A percentile compares a stretch with the other conserved stretches of the same genome.
Evolutionary conservation across 2,329 filamentous ascomycete species (phyloP).

Genomic region (Venturiaceae sp.): DNA sequence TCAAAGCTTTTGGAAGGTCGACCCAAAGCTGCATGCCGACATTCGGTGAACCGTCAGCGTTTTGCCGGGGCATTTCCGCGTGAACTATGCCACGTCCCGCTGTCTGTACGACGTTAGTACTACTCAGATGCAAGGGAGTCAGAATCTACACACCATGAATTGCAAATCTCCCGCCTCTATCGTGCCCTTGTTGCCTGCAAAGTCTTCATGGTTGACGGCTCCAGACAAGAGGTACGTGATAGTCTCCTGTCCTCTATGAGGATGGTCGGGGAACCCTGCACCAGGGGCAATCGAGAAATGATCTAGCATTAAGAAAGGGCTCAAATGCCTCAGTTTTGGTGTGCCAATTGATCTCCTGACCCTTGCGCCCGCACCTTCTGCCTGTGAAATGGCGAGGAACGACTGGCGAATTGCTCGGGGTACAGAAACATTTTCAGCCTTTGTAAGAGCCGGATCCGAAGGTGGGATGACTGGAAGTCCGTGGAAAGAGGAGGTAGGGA

Average conservation of each 20-base stretch:
- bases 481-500: slow-evolving; percentile 25
- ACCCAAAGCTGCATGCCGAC: slow-evolving; percentile 94
- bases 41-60: slow-evolving; percentile 65
- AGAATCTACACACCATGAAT: slow-evolving; percentile 57
- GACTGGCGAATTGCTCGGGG: slow-evolving; percentile 71
- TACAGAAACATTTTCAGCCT: slow-evolving; percentile 50
- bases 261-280: slow-evolving; percentile 85
- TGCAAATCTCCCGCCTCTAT: slow-evolving; percentile 84
- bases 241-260: slow-evolving; percentile 66
- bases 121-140: neutral
- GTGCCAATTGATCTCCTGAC: slow-evolving; percentile 86
- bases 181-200: slow-evolving; percentile 74
- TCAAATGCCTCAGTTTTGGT: slow-evolving; percentile 71
- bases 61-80: slow-evolving; percentile 84
- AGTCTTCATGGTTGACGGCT: slow-evolving; percentile 85
- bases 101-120: neutral
- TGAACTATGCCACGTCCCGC: slow-evolving; percentile 87
- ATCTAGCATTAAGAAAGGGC: slow-evolving; percentile 83
- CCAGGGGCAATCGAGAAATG: slow-evolving; percentile 75
- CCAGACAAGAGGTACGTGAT: slow-evolving; percentile 87
- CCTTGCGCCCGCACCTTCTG: slow-evolving; percentile 78
- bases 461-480: slow-evolving; percentile 41
- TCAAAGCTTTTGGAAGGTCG: slow-evolving; percentile 72
- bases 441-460: slow-evolving; percentile 27
- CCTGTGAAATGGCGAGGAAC: slow-evolving; percentile 75